Percentiles rank a stretch among this genome's conserved stretches.
Evolutionary conservation across 495 filamentous ascomycete species (phyloP).

Genomic region (Xylaria intraflava): DNA sequence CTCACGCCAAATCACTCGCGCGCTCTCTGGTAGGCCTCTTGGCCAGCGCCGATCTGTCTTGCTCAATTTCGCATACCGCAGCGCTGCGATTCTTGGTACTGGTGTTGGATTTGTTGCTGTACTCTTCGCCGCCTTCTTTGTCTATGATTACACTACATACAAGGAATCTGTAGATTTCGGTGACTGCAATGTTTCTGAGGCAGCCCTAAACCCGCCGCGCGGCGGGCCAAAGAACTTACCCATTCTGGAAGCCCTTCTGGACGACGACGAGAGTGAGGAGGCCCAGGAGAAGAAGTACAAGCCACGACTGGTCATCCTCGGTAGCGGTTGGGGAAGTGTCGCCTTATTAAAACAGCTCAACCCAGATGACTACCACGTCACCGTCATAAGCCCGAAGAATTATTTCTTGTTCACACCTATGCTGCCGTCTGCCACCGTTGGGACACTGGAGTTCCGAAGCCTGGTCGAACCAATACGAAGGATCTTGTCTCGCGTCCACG

Average conservation of each 20-base stretch:
- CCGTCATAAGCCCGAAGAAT: constrained; percentile 86
- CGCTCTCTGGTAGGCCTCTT: constrained; percentile 43
- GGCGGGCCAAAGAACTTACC: constrained; percentile 96
- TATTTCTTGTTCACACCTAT: constrained; percentile 98
- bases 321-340: constrained; percentile 93
- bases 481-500: constrained; percentile 67
- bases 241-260: constrained; percentile 76
- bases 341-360: constrained; percentile 85
- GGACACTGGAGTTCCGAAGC: constrained; percentile 83
- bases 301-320: constrained; percentile 84
- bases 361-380: constrained; percentile 87
- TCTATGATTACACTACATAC: constrained; percentile 93
- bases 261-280: constrained; percentile 73
- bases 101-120: constrained; percentile 39
- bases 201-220: constrained; percentile 70
- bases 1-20: constrained; percentile 18
- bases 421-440: constrained; percentile 93
- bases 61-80: constrained; percentile 46
- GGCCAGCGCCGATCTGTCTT: constrained; percentile 37
- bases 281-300: constrained; percentile 69
- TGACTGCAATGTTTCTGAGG: constrained; percentile 75
- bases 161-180: constrained; percentile 50
- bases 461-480: constrained; percentile 88
- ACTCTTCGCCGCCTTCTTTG: constrained; percentile 73
- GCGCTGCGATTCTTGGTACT: constrained; percentile 43